Base-by-base conservation (phyloP, 164 flowering plant genomes). In the Nymphaea thermarum region DNA sequence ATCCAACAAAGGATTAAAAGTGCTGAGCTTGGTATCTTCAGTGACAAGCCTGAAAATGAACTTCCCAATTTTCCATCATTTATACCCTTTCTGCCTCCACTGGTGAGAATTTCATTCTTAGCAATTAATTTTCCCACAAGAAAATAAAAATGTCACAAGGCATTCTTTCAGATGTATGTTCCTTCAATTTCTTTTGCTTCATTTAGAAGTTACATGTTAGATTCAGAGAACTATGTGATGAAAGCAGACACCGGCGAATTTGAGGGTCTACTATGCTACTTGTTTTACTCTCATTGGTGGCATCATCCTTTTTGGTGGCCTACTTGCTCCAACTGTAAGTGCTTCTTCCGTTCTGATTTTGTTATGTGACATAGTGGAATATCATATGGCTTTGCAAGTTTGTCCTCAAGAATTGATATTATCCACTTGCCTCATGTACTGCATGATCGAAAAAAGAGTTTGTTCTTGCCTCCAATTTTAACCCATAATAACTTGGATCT, bases 71-170 rank as follows among this genome's bases (percentile, higher is more conserved):
- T 94, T 64, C 98, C 98, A 66, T 94, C 98, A 10, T 94, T 86
- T 76, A 94, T 94, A 66, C 98, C 98, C 0, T 94, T 94, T 79
- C 85, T 94, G 80, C 98, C 98, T 75, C 97, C 93, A 66, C 66
- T 94, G 89, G 98, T 93, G 70, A 81, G 82, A 7, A 6, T 47
- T 47, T 47, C 55, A 2, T 47, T 47, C 12, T 47, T 12, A 47
- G 7, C 36, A 25, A 47, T 7, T 47, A 47, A 47, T 7, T 2
- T 47, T 12, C 55, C 7, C 7, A 47, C 11, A 47, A 47, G 55
- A 7, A 47, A 47, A 47, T 47, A 2, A 47, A 7, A 47, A 2
- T 12, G 12, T 47, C 12, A 12, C 55, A 47, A 47, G 12, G 5
- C 55, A 47, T 47, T 7, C 55, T 47, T 7, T 47, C 55, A 47